Percentiles rank a stretch among this genome's conserved stretches.
Conservation (phyloP, 768 basidiomycete species). For the Rhizopogon salebrosus region DNA sequence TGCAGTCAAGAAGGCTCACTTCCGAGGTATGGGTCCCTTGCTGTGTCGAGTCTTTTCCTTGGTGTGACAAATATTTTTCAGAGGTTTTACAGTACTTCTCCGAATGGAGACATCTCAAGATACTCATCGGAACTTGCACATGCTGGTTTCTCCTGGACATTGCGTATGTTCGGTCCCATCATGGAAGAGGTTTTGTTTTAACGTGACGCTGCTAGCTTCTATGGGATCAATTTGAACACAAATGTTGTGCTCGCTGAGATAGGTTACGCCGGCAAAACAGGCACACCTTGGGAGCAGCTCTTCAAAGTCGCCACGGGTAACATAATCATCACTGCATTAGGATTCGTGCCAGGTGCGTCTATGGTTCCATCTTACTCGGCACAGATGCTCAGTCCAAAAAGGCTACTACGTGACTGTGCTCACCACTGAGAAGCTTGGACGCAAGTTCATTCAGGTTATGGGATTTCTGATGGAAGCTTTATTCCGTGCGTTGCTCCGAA, state of each 20-base stretch:
- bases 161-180: slow-evolving; percentile 35
- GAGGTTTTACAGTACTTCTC: slow-evolving; percentile 68
- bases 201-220: slow-evolving; percentile 42
- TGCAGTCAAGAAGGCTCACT: slow-evolving; percentile 44
- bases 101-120: slow-evolving; percentile 64
- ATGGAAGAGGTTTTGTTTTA: neutral
- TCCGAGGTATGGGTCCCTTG: slow-evolving; percentile 33
- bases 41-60: neutral
- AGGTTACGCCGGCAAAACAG: slow-evolving; percentile 55
- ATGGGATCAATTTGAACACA: slow-evolving; percentile 73
- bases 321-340: slow-evolving; percentile 68
- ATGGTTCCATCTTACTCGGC: neutral
- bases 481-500: slow-evolving; percentile 41
- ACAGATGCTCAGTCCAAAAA: slow-evolving; percentile 14
- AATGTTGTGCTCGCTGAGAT: slow-evolving; percentile 74
- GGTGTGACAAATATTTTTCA: slow-evolving; percentile 12
- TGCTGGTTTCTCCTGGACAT: slow-evolving; percentile 80
- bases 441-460: slow-evolving; percentile 72
- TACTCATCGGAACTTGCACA: slow-evolving; percentile 59
- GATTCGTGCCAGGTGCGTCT: slow-evolving; percentile 66
- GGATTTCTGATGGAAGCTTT: slow-evolving; percentile 70
- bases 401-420: slow-evolving; percentile 69
- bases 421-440: slow-evolving; percentile 66
- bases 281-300: slow-evolving; percentile 57
- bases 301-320: slow-evolving; percentile 65